Conservation (phyloP, 805 yeast species). For the Novakomyces olei region DNA sequence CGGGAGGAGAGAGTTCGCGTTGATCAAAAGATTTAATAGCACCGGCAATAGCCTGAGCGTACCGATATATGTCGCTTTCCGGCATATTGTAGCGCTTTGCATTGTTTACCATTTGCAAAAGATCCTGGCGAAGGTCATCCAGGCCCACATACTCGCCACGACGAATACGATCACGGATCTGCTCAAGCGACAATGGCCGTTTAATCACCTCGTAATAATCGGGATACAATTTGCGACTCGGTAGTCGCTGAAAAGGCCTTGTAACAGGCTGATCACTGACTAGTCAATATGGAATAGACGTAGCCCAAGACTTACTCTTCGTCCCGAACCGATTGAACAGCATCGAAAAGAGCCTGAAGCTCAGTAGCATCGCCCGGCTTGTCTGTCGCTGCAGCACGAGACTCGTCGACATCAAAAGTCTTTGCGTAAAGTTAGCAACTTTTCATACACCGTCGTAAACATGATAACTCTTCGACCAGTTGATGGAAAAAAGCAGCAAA, state of each 20-base stretch:
- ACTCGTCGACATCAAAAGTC: too few species aligned
- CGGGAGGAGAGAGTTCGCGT: background rate
- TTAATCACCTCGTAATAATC: conserved; percentile 55
- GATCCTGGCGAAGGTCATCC: conserved; percentile 54
- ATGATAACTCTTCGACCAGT: too few species aligned
- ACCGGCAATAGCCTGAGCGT: conserved; percentile 39
- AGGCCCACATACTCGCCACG: conserved; percentile 61
- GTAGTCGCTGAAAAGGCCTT: conserved; percentile 18
- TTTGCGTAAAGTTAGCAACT: too few species aligned
- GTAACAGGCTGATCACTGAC: background rate
- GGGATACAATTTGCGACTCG: conserved; percentile 54
- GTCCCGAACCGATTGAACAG: too few species aligned
- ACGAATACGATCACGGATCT: conserved; percentile 54
- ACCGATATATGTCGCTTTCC: conserved; percentile 34
- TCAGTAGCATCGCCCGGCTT: too few species aligned
- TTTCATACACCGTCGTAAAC: too few species aligned
- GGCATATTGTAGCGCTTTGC: conserved; percentile 43
- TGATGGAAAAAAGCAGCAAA: too few species aligned
- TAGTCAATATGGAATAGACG: too few species aligned
- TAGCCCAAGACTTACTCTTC: too few species aligned
- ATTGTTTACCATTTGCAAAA: conserved; percentile 51
- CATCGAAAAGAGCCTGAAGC: too few species aligned
- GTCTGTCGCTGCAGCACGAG: too few species aligned
- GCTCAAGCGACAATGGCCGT: conserved; percentile 36
- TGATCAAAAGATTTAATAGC: conserved; percentile 25